Base-by-base conservation (phyloP, 208 protist genomes). In the Acanthamoeba royreba region DNA sequence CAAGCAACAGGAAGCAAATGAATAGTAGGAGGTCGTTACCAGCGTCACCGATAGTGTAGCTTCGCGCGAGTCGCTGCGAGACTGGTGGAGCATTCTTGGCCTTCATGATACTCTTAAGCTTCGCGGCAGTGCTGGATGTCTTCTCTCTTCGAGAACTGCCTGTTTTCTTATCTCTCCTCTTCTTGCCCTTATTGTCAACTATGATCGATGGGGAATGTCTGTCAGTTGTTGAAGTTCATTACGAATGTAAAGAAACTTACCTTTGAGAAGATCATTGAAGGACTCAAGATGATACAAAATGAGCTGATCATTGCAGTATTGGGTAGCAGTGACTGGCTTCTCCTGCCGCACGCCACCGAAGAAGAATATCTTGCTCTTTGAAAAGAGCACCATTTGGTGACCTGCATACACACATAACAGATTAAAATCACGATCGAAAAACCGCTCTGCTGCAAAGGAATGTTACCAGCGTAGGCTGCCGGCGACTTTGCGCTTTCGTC, bases 281-380 rank as follows among this genome's bases (percentile, higher is more conserved):
- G 74, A 85, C n/a, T 85, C 74, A 17, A 85, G 43, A 31, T 85
- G 74, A 31, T 85, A 85, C 25, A 85, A 31, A 42, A 85, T 85
- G 2, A 85, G 74, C 25, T 53, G 74, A 42, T 85, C 74, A 42
- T 85, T 85, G 35, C 25, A 85, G 43, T 53, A 53, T 13, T 52
- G 74, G 2, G 40, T 85, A 11, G 42, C 33, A n/a, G 74, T 85
- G 35, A 52, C 25, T 13, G 35, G 74, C 43, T 85, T 45, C 43
- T 85, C 74, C 43, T 52, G 43, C 9, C 74, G 74, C 74, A 85
- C 35, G 13, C 74, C 74, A 17, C 74, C 74, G 43, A 45, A 85
- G 13, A 85, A 45, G 35, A 52, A 45, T 2, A 85, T 85, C 43
- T 85, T 85, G 17, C 74, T 85, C 43, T 85, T 45, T 25, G 74